Evolutionary conservation across 805 yeast species (phyloP), one percentile per base, ranked within the genome.

Genomic region (Candida multigemmis): DNA sequence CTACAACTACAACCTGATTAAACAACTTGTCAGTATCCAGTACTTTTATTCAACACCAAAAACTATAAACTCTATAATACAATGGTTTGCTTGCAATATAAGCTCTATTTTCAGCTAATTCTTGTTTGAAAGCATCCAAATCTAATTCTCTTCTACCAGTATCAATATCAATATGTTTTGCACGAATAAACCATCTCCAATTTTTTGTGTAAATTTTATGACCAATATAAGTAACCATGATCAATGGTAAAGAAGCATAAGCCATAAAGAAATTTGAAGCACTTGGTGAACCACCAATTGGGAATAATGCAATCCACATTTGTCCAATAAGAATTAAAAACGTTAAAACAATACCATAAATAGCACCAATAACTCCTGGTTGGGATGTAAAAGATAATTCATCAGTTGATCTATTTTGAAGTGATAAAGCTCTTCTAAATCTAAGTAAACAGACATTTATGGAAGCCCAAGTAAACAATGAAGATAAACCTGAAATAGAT

Each of bases 261-360:
- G 71, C 58, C 45, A 67, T 57, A 62, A 83, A 83, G 65, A 83
- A 83, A 23, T 41, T 53, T 21, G 51, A 41, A 6, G 83, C 81
- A 30, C 32, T 31, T 28, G 79, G 71, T 7, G 51, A 24, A 5
- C 33, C 60, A 9, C 74, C 73, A 24, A 74, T 45, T 29, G 94
- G 94, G 65, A 65, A 82, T 22, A 80, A 56, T 5, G 91, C 87
- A 32, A 77, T 65, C 84, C 89, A 84, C 63, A 84, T 81, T 56
- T 81, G 87, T 16, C 86, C 83, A 31, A 71, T 57, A 33, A 85
- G 60, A 36, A 83, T 75, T 30, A 78, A 49, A 17, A 67, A 20
- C 48, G 75, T 75, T 44, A 85, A 54, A 14, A 53, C 32, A 11
- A 71, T 42, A 29, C 91, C 93, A 47, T 68, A 69, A 34, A 46